Conservation (phyloP, 2,329 filamentous ascomycete species). For the Capronia americana region DNA sequence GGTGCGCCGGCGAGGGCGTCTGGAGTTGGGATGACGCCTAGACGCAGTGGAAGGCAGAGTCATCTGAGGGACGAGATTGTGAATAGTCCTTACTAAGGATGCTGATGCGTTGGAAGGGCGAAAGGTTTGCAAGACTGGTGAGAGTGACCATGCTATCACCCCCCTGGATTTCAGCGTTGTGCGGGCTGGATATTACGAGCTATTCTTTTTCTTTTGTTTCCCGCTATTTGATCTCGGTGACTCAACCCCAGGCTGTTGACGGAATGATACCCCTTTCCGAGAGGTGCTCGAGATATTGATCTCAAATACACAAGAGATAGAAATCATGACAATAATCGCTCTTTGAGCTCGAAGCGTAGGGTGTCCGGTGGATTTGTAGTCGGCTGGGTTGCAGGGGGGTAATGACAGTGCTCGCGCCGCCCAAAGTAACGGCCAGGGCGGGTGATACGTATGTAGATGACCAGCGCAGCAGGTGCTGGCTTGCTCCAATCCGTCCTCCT, state of each 20-base stretch:
- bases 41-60: slow-evolving; percentile 57
- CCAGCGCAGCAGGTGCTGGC: neutral
- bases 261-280: slow-evolving; percentile 2
- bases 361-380: neutral
- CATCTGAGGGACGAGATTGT: slow-evolving; percentile 79
- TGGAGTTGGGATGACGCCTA: slow-evolving; percentile 47
- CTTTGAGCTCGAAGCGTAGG: neutral
- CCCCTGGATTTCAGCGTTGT: neutral
- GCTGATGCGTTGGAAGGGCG: neutral
- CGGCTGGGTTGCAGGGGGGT: neutral
- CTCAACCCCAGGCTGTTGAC: neutral
- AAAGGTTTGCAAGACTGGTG: neutral
- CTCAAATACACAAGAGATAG: neutral
- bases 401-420: neutral
- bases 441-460: neutral
- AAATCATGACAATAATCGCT: neutral
- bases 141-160: neutral
- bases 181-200: neutral
- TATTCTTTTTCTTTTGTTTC: slow-evolving; percentile 3
- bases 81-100: slow-evolving; percentile 66
- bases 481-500: neutral
- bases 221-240: neutral
- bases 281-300: neutral
- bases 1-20: slow-evolving; percentile 57
- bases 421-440: neutral